A percentile compares a stretch with the other conserved stretches of the same genome.
phyloP scores from a whole-genome alignment of 2,329 filamentous ascomycete species.

The Daldinia sp. region DNA sequence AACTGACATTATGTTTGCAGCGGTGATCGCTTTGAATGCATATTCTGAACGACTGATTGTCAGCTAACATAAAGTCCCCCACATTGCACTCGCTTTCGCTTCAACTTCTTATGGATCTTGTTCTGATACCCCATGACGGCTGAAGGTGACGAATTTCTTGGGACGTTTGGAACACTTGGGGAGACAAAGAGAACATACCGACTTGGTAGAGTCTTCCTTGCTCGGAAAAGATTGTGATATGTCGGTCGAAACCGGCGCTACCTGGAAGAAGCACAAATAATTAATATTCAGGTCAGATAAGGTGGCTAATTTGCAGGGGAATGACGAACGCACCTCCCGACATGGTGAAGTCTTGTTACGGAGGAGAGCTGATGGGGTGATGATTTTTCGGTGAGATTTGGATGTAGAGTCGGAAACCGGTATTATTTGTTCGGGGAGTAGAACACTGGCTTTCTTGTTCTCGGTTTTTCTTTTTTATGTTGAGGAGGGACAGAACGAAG shows the following conservation, averaged over 20 bases:
- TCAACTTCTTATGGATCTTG: constrained; percentile 10
- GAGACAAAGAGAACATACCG: constrained; percentile 71
- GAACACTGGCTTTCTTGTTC: not conserved
- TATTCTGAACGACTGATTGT: constrained; percentile 76
- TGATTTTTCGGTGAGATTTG: constrained; percentile 8
- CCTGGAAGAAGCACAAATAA: constrained; percentile 60
- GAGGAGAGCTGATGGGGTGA: constrained; percentile 22
- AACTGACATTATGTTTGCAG: constrained; percentile 98
- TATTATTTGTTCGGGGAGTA: constrained; percentile 5
- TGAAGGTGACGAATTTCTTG: constrained; percentile 30
- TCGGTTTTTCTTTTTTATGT: constrained; percentile 6
- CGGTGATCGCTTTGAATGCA: constrained; percentile 99
- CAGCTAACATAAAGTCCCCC: constrained; percentile 38
- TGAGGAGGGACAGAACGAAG: constrained; percentile 5
- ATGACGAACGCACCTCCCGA: constrained; percentile 56
- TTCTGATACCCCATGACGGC: constrained; percentile 18
- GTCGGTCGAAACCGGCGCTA: constrained; percentile 93
- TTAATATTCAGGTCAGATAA: constrained; percentile 51
- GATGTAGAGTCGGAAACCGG: constrained; percentile 7
- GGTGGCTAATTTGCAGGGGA: constrained; percentile 34
- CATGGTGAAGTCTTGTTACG: constrained; percentile 58
- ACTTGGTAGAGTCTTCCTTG: constrained; percentile 99
- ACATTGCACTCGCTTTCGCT: constrained; percentile 32
- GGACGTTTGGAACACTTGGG: constrained; percentile 16
- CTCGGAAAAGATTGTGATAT: constrained; percentile 99